Base-by-base conservation (phyloP, 129 eudicot species). In the Ambrosia artemisiifolia region DNA sequence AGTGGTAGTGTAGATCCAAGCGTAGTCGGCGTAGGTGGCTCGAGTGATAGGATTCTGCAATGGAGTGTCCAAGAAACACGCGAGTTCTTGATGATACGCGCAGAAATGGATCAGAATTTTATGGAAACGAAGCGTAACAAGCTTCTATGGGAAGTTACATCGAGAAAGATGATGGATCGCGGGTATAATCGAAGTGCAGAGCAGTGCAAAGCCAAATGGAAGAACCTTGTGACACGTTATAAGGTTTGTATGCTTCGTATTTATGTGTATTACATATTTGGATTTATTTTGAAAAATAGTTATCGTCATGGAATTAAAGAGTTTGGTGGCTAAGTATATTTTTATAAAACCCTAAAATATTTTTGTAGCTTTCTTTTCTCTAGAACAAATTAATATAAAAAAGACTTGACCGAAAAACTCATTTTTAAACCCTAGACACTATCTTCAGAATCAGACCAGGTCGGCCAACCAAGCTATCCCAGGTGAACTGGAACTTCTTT, bases 131-230 rank as follows among this genome's bases (percentile, higher is more conserved):
- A 88, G 62, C 80, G 95, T 11, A 91, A 91, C 59, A 91, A 88
- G 85, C 75, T 86, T 59, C 73, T 91, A 0, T 91, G 97, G 97
- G 97, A 91, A 78, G 90, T 84, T 6, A 84, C 81, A 3, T 70
- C 96, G 2, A 84, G 85, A 6, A 82, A 80, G 68, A 83, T 91
- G 97, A 91, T 75, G 75, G 97, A 91, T 20, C 84, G 81, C 54
- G 97, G 96, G 17, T 88, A 88, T 49, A 79, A 66, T 79, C 92
- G 97, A 0, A 91, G 92, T 79, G 79, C 85, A 7, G 97, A 91
- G 33, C 97, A 91, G 96, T 91, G 97, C 78, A 91, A 91, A 67
- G 86, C 84, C 75, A 91, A 91, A 78, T 91, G 97, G 97, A 91
- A 91, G 72, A 91, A 91, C 73, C 95, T 91, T 51, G 95, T 88